Conservation (phyloP, 768 basidiomycete genomes). For the Tricholoma flavovirens region DNA sequence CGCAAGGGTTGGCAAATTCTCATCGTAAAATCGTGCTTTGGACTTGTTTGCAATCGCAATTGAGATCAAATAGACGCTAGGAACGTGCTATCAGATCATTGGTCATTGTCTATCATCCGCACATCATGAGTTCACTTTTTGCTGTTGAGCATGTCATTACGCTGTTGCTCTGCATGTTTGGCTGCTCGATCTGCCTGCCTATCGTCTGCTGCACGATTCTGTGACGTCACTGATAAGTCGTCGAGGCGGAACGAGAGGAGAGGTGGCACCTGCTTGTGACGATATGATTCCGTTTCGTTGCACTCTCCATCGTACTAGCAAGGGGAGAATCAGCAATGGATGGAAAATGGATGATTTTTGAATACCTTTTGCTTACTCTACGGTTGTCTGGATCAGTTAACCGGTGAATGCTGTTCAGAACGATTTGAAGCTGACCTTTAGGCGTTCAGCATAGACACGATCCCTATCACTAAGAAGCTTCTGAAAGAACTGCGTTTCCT, state of each 20-base stretch:
- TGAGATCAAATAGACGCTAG: slow-evolving; percentile 65
- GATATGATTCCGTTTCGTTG: slow-evolving; percentile 59
- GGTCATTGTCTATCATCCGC: background rate
- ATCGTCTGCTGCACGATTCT: slow-evolving; percentile 69
- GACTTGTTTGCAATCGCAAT: slow-evolving; percentile 62
- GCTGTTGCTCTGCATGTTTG: slow-evolving; percentile 72
- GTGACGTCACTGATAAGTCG: slow-evolving; percentile 3
- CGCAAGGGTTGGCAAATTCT: slow-evolving; percentile 63
- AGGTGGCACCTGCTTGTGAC: slow-evolving; percentile 68
- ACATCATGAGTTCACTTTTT: slow-evolving; percentile 54
- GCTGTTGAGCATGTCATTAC: slow-evolving; percentile 69
- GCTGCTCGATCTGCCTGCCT: slow-evolving; percentile 69
- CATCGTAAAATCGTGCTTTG: slow-evolving; percentile 67
- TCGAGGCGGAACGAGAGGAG: slow-evolving; percentile 6
- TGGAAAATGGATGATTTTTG: background rate
- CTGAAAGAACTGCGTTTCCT: slow-evolving; percentile 70
- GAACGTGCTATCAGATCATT: background rate
- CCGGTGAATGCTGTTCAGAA: background rate
- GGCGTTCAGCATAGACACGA: slow-evolving; percentile 56
- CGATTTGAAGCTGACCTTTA: slow-evolving; percentile 48
- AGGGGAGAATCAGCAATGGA: slow-evolving; percentile 3
- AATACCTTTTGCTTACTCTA: slow-evolving; percentile 63
- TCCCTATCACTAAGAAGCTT: slow-evolving; percentile 69
- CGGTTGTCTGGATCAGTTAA: background rate
- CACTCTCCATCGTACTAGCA: slow-evolving; percentile 77